These are phyloP conservation scores for Acrasis kona DNA, from an alignment of 78 protist species.

Conservation along the genomic window DNA sequence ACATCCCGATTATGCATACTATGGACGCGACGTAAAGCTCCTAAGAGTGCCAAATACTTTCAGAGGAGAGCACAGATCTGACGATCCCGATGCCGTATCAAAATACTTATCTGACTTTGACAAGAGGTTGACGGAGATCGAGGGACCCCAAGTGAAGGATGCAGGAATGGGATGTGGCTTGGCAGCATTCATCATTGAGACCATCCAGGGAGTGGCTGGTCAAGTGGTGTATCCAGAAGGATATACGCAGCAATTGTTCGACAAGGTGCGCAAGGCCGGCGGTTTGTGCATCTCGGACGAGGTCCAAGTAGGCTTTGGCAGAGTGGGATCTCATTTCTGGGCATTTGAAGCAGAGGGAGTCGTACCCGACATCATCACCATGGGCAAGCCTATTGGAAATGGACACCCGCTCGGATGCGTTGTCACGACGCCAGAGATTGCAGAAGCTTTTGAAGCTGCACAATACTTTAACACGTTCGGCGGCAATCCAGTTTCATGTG, in stretches of 20 bases:
- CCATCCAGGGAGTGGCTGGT: constrained; percentile 43
- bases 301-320: constrained; percentile 73
- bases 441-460: constrained; percentile 3
- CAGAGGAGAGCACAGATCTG: constrained; percentile 20
- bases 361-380: constrained; percentile 55
- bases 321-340: constrained; percentile 52
- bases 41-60: constrained; percentile 12
- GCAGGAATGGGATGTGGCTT: neutral
- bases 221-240: constrained; percentile 30
- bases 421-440: constrained; percentile 24
- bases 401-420: constrained; percentile 72
- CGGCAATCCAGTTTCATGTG: constrained; percentile 60
- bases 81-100: constrained; percentile 13
- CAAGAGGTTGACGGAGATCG: neutral
- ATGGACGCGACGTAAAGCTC: neutral
- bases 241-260: constrained; percentile 29
- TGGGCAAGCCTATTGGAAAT: constrained; percentile 70
- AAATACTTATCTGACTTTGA: constrained; percentile 19
- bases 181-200: constrained; percentile 39
- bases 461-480: constrained; percentile 74
- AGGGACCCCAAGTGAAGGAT: too few species aligned
- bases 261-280: constrained; percentile 34
- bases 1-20: neutral
- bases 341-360: constrained; percentile 47
- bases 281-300: constrained; percentile 76